Evolutionary conservation across 106 monocot genomes (phyloP).

Genomic region (Cymbidium sinense): DNA sequence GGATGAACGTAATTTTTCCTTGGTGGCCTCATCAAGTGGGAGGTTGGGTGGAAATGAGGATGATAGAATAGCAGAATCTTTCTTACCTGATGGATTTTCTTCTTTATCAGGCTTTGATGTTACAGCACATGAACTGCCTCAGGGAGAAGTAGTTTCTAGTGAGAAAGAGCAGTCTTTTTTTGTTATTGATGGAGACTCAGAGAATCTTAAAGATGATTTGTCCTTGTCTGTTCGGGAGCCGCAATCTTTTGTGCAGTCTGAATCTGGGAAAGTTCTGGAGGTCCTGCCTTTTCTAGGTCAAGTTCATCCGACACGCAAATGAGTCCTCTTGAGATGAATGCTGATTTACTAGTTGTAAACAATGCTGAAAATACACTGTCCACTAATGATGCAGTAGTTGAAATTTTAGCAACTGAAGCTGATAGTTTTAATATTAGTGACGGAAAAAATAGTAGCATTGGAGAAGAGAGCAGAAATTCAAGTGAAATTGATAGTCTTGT

Average conservation of each 20-base stretch:
- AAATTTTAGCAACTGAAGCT: conserved; percentile 5
- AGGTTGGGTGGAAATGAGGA: conserved; percentile 7
- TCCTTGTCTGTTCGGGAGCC: conserved; percentile 2
- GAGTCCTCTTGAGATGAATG: conserved; percentile 12
- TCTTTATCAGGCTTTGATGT: conserved; percentile 1
- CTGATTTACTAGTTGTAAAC: conserved; percentile 3
- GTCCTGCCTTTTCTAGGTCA: background rate
- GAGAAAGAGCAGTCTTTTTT: background rate
- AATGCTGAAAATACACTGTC: background rate
- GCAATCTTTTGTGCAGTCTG: conserved; percentile 2
- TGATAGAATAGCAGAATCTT: background rate
- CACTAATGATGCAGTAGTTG: background rate
- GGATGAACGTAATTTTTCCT: conserved; percentile 10
- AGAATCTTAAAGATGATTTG: background rate
- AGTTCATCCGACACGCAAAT: conserved; percentile 6
- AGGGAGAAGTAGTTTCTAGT: conserved; percentile 2
- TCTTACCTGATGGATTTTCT: background rate
- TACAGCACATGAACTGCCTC: conserved; percentile 4
- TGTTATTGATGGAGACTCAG: background rate
- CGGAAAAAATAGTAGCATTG: conserved; percentile 9
- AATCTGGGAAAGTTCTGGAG: conserved; percentile 6
- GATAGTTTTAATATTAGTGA: conserved; percentile 17
- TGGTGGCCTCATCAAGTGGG: background rate
- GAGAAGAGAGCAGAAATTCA: conserved; percentile 18
- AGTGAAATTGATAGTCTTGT: conserved; percentile 25